A percentile compares a stretch with the other conserved stretches of the same genome.
Evolutionary conservation across 2,329 filamentous ascomycete species (phyloP).

Genomic region (Fusarium goolgardi): DNA sequence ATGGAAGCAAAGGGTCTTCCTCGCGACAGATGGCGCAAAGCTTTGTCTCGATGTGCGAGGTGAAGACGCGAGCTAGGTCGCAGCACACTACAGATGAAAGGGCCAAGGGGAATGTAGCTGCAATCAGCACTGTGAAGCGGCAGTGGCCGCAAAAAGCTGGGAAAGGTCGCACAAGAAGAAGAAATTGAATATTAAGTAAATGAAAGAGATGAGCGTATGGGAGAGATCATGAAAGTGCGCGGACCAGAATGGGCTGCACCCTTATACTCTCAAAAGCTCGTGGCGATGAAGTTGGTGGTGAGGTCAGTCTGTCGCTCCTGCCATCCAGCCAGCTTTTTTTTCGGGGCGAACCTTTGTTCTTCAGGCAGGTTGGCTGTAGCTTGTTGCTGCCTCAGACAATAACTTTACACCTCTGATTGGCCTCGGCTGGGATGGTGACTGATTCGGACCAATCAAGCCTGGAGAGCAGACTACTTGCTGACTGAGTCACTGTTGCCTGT

Average conservation of each 20-base stretch:
- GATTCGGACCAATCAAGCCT: conserved; percentile 48
- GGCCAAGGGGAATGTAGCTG: conserved; percentile 32
- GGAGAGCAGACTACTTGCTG: conserved; percentile 32
- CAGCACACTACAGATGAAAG: conserved; percentile 20
- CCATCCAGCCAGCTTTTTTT: conserved; percentile 51
- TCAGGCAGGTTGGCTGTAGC: conserved; percentile 35
- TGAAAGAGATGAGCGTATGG: conserved; percentile 31
- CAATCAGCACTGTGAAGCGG: conserved; percentile 21
- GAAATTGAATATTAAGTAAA: conserved; percentile 26
- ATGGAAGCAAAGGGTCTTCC: background rate
- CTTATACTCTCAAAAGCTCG: conserved; percentile 48
- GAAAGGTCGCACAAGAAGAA: conserved; percentile 21
- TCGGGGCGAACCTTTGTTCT: conserved; percentile 36
- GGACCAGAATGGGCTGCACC: conserved; percentile 44
- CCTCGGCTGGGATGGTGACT: conserved; percentile 38
- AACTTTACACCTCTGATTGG: conserved; percentile 50
- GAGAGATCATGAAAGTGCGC: conserved; percentile 32
- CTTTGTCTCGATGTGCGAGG: conserved; percentile 13
- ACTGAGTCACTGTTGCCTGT: conserved; percentile 50
- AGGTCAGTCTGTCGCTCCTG: conserved; percentile 43
- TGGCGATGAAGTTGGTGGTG: conserved; percentile 44
- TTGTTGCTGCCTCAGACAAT: conserved; percentile 54
- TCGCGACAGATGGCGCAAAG: conserved; percentile 22
- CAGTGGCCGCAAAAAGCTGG: conserved; percentile 22
- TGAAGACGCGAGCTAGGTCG: conserved; percentile 28